Evolutionary conservation across 1,284 basidiomycete species (phyloP).

Genomic region (Puccinia hordei): DNA sequence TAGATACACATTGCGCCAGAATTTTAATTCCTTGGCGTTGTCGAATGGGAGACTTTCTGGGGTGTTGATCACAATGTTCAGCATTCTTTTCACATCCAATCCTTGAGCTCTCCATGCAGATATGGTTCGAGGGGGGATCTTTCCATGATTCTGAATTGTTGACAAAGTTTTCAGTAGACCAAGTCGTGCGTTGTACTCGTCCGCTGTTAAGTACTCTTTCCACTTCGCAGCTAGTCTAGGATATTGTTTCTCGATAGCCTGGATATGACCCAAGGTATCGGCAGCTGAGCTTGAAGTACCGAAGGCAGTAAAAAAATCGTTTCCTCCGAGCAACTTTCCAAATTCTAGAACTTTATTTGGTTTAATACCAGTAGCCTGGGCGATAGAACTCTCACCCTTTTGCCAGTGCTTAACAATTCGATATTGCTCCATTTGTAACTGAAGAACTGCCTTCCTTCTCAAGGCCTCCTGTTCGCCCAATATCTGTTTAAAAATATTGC

Average conservation of each 20-base stretch:
- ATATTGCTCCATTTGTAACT: neutral
- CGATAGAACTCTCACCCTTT: neutral
- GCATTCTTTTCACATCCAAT: neutral
- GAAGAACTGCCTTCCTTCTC: neutral
- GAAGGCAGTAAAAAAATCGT: neutral
- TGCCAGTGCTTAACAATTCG: neutral
- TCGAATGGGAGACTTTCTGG: neutral
- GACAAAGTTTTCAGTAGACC: neutral
- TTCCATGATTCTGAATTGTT: neutral
- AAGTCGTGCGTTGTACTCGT: neutral
- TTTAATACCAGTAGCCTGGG: neutral
- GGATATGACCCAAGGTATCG: neutral
- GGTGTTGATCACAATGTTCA: neutral
- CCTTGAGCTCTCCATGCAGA: slow-evolving; percentile 17
- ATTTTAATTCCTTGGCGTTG: neutral
- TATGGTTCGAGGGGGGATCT: neutral
- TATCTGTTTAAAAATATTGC: neutral
- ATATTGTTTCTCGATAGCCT: neutral
- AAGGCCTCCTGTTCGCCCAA: neutral
- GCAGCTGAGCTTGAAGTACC: neutral
- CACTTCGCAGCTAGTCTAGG: neutral
- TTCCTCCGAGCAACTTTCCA: neutral
- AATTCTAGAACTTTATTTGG: no score
- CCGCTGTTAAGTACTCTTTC: neutral
- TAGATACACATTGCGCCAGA: neutral